Base-by-base conservation (phyloP, 148 eudicot genomes). In the Salicornia ramosissima region DNA sequence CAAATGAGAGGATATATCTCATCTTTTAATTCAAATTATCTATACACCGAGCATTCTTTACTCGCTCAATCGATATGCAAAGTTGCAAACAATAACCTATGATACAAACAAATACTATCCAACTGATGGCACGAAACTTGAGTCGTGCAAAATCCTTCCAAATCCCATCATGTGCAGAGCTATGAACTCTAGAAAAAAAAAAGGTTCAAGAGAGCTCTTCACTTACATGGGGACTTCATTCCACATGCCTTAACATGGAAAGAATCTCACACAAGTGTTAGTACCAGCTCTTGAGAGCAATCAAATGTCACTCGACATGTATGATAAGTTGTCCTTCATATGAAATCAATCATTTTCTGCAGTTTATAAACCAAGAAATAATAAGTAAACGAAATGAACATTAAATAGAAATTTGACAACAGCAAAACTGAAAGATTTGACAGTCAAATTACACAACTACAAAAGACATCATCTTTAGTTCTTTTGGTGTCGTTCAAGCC, bases 11-110 rank as follows among this genome's bases (percentile, higher is more conserved):
- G 42, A 72, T 53, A 72, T 53, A 28, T 10, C 39, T 31, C 18
- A 31, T 60, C 46, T 58, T 51, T 59, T 77, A 72, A 67, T 77
- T 72, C 64, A 39, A 57, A 68, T 72, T 60, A 51, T 50, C 56
- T 77, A 77, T 77, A 77, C 76, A 77, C 9, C 72, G 64, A 22
- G 25, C 67, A 39, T 52, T 53, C 80, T 77, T 71, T 71, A 77
- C 68, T 72, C 46, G 33, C 74, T 71, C 6, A n/a, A 22, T 55
- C 28, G 15, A 57, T 34, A 34, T 47, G 66, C 63, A 53, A 56
- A 57, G 25, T 24, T 47, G 66, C 63, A 53, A 56, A 71, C 45
- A 22, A 33, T 71, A 60, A 49, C 53, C 67, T 54, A 75, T 72
- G 68, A 67, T 77, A 77, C 76, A 71, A 50, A 65, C 6, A 52